A percentile compares a stretch with the other conserved stretches of the same genome.
phyloP scores from a whole-genome alignment of 441 rosid species.

The Hura crepitans region DNA sequence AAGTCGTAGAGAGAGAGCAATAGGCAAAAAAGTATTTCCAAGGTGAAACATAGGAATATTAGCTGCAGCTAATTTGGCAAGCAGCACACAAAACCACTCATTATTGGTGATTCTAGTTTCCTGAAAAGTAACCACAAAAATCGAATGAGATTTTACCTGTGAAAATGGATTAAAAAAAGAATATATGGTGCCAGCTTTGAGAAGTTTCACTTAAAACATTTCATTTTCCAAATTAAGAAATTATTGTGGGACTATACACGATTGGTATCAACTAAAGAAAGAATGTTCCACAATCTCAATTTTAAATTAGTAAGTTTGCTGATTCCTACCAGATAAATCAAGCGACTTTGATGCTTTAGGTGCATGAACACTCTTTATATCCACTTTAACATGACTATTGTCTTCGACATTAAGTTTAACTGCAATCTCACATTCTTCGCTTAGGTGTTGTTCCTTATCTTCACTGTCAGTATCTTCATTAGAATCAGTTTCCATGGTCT shows the following conservation, averaged over 20 bases:
- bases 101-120: background rate
- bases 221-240: background rate
- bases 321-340: conserved; percentile 42
- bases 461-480: conserved; percentile 35
- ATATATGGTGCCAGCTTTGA: background rate
- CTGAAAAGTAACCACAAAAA: background rate
- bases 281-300: conserved; percentile 1
- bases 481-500: conserved; percentile 34
- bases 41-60: conserved; percentile 1
- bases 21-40: background rate
- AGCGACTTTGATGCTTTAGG: conserved; percentile 52
- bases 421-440: conserved; percentile 30
- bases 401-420: conserved; percentile 50
- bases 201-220: background rate
- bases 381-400: conserved; percentile 46
- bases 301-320: conserved; percentile 3
- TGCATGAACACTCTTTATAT: conserved; percentile 43
- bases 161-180: background rate
- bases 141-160: background rate
- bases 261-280: conserved; percentile 19
- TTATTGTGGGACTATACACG: background rate
- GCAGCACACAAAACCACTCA: background rate
- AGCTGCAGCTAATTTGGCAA: conserved; percentile 8
- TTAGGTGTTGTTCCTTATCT: conserved; percentile 22
- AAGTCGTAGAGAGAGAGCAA: background rate